Evolutionary conservation across 768 basidiomycete genomes (phyloP).

Genomic region (Tricholoma bakamatsutake): DNA sequence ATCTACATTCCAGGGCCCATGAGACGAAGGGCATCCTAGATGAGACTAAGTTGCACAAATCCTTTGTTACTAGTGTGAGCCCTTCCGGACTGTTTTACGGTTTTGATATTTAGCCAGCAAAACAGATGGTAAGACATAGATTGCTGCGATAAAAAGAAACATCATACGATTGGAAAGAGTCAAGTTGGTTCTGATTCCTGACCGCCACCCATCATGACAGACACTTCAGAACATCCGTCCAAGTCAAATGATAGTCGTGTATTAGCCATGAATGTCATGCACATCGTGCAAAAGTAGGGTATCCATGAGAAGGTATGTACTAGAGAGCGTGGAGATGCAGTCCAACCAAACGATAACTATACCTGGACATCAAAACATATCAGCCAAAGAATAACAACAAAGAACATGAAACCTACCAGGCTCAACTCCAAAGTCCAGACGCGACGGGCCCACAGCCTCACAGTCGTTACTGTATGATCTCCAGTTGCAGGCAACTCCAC

Average conservation of each 20-base stretch:
- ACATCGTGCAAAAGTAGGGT: conserved; percentile 14
- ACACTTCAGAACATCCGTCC: background rate
- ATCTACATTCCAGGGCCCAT: too few relatives aligned
- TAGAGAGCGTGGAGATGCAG: conserved; percentile 9
- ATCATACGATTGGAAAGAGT: too few relatives aligned
- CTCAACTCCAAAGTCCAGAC: conserved; percentile 99
- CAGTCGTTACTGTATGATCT: conserved; percentile 42
- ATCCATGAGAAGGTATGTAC: conserved; percentile 22
- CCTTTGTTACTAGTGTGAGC: too few relatives aligned
- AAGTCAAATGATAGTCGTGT: conserved; percentile 1
- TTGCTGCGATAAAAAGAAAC: too few relatives aligned
- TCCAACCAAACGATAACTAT: conserved; percentile 4
- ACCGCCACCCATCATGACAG: too few relatives aligned
- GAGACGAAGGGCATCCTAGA: too few relatives aligned
- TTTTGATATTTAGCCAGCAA: too few relatives aligned
- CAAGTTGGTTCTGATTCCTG: too few relatives aligned
- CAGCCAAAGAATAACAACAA: background rate
- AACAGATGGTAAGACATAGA: too few relatives aligned
- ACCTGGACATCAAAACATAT: background rate
- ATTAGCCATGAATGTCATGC: conserved; percentile 3
- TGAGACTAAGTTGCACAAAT: too few relatives aligned
- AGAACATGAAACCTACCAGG: conserved; percentile 48
- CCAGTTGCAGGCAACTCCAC: conserved; percentile 67
- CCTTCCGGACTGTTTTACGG: too few relatives aligned
- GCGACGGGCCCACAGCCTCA: conserved; percentile 94